Percentiles rank a stretch among this genome's conserved stretches.
Evolutionary conservation across 306 rosid species (phyloP).

Genomic region (Abrus precatorius): DNA sequence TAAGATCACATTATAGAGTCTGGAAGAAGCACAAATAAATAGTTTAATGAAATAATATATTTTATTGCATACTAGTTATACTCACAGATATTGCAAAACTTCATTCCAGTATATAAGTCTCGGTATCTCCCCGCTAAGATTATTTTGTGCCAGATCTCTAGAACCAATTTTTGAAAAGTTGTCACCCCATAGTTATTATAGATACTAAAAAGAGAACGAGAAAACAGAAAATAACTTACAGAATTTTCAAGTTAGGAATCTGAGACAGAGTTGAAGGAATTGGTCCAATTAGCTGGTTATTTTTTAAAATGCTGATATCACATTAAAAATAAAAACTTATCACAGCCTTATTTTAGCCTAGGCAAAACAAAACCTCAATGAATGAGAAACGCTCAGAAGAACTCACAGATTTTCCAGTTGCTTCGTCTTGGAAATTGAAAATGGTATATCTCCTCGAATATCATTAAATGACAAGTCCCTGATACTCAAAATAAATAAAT

Average conservation of each 20-base stretch:
- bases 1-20: background rate
- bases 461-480: constrained; percentile 86
- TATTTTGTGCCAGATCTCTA: constrained; percentile 87
- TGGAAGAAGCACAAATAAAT: background rate
- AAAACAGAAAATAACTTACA: constrained; percentile 59
- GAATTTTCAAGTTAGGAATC: constrained; percentile 83
- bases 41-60: background rate
- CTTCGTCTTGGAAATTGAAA: constrained; percentile 81
- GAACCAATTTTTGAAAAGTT: constrained; percentile 24
- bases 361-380: background rate
- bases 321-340: background rate
- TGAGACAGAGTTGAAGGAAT: constrained; percentile 88
- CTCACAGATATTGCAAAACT: constrained; percentile 89
- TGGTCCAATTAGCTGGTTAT: constrained; percentile 78
- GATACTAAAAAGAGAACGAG: background rate
- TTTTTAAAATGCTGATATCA: constrained; percentile 69
- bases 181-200: constrained; percentile 5
- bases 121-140: constrained; percentile 86
- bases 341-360: background rate
- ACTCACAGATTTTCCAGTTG: constrained; percentile 78
- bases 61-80: constrained; percentile 6
- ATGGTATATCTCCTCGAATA: constrained; percentile 82
- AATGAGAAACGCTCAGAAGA: background rate
- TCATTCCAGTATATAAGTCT: constrained; percentile 93
- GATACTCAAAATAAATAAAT: background rate